A percentile compares a stretch with the other conserved stretches of the same genome.
phyloP scores from a whole-genome alignment of 75 land plant species.

The Chamaecyparis obtusa region DNA sequence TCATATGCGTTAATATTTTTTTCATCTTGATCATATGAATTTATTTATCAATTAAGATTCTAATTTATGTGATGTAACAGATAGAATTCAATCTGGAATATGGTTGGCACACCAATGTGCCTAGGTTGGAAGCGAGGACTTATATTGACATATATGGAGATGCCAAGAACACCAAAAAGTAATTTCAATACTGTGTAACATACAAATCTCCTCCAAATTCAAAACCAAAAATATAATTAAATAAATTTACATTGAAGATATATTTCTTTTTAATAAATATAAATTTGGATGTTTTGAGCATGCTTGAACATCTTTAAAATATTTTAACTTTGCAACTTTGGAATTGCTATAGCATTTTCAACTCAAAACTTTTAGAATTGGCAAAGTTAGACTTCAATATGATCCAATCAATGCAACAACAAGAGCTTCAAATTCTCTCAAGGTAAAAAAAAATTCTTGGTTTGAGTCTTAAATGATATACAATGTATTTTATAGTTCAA shows the following conservation, averaged over 20 bases:
- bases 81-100: neutral
- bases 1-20: no score
- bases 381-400: neutral
- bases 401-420: neutral
- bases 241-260: no score
- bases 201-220: no score
- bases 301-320: neutral
- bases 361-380: neutral
- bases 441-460: neutral
- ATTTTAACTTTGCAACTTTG: neutral
- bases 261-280: no score
- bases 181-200: no score
- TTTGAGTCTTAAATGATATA: neutral
- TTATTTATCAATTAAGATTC: no score
- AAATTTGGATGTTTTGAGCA: no score
- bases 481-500: neutral
- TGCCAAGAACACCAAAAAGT: neutral
- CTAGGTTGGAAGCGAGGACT: constrained; percentile 16
- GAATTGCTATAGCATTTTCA: neutral
- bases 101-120: neutral
- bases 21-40: no score
- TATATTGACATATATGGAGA: neutral
- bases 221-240: no score
- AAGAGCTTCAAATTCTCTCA: neutral
- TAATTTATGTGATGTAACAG: neutral